Evolutionary conservation across 2,329 filamentous ascomycete genomes (phyloP).

Genomic region (Cladosporium sp.): DNA sequence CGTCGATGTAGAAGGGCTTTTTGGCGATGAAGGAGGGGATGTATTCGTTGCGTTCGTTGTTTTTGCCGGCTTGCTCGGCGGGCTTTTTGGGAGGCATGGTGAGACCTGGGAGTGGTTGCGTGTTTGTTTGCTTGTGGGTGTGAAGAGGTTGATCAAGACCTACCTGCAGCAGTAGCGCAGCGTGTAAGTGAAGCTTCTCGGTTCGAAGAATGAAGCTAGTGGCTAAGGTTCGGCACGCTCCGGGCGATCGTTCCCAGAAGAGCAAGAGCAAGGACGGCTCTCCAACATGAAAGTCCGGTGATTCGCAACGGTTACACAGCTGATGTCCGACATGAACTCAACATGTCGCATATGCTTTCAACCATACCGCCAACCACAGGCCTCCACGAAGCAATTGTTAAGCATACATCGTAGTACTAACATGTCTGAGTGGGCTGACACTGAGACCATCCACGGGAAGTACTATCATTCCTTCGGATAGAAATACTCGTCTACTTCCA

Average conservation of each 20-base stretch:
- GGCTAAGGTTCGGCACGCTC: conserved; percentile 2
- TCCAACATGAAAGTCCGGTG: not conserved
- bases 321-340: conserved; percentile 6
- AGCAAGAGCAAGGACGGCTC: not conserved
- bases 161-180: not conserved
- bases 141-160: not conserved
- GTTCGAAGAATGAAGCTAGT: not conserved
- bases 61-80: conserved; percentile 64
- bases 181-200: conserved; percentile 10
- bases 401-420: conserved; percentile 12
- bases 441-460: not conserved
- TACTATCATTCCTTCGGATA: not conserved
- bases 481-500: not conserved
- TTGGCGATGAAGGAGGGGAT: conserved; percentile 98
- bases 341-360: not conserved
- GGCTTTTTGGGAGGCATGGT: conserved; percentile 69
- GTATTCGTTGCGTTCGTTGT: conserved; percentile 94
- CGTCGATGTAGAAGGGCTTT: conserved; percentile 92
- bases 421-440: conserved; percentile 6
- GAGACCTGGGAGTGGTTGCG: not conserved
- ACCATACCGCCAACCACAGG: not conserved
- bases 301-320: not conserved
- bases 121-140: not conserved
- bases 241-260: not conserved
- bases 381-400: conserved; percentile 14